phyloP scores from a whole-genome alignment of 805 yeast species.

The Candida saitoana region DNA sequence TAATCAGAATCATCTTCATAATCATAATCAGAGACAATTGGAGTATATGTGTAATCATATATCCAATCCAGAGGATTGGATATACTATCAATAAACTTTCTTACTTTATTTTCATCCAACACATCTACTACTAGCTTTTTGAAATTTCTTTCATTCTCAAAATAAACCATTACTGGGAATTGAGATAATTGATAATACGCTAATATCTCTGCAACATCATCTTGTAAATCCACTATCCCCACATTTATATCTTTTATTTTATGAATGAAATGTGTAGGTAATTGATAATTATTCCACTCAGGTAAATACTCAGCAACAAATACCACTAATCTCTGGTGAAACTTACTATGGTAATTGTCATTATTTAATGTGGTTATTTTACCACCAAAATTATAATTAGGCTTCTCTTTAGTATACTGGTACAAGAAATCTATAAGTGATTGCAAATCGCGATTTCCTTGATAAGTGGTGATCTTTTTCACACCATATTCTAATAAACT shows the following conservation, averaged over 20 bases:
- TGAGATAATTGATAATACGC: conserved; percentile 25
- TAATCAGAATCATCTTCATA: neutral
- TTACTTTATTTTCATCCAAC: conserved; percentile 15
- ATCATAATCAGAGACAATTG: conserved; percentile 5
- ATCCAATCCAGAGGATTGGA: neutral
- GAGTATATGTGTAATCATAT: conserved; percentile 2
- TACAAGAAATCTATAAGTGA: conserved; percentile 20
- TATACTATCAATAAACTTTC: conserved; percentile 6
- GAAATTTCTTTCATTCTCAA: conserved; percentile 21
- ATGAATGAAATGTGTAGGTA: conserved; percentile 35
- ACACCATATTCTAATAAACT: conserved; percentile 42
- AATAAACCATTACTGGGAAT: conserved; percentile 29
- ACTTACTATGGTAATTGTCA: conserved; percentile 3
- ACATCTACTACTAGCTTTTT: conserved; percentile 15
- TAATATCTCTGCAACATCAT: conserved; percentile 16
- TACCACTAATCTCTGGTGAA: conserved; percentile 18
- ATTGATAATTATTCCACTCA: conserved; percentile 30
- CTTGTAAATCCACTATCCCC: conserved; percentile 23
- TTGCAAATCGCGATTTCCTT: conserved; percentile 15
- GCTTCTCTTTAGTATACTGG: conserved; percentile 14
- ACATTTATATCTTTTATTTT: conserved; percentile 19
- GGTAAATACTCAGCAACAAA: conserved; percentile 18
- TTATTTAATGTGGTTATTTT: conserved; percentile 12
- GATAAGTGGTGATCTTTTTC: conserved; percentile 35
- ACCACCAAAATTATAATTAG: conserved; percentile 19